Evolutionary conservation across 495 filamentous ascomycete genomes (phyloP), one percentile per base, ranked within the genome.

Genomic region (Xylaria palmicola): DNA sequence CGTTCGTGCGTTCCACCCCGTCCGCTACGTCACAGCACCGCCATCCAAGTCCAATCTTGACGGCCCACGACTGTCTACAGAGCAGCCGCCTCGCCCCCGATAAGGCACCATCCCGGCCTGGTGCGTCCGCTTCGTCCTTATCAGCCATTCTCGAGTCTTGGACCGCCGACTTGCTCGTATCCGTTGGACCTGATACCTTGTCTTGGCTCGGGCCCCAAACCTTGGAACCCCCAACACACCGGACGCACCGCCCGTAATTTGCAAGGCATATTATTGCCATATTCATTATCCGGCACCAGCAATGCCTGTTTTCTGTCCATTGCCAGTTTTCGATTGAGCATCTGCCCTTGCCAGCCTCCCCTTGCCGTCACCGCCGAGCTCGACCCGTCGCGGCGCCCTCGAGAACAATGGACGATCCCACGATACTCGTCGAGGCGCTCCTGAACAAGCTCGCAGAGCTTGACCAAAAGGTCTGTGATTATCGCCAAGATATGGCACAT

Each of bases 381-480:
- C 15, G 40, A 17, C 27, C 59, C 30, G n/a, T 36, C 9, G 40
- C 62, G 60, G 64, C 66, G 58, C 58, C 49, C 9, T 26, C 56
- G 53, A 53, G 63, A 58, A 68, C 59, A 56, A 83, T 83, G 81
- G 78, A 79, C 67, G 79, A 81, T 66, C 72, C 76, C 20, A 72
- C 75, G 59, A 74, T 64, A 54, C 74, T 83, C 29, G 77, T 79
- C 30, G 73, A 74, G 36, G 77, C 81, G 64, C 76, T 85, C 57
- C 73, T 79, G 54, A 61, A 64, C 56, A 83, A 78, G 76, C 80
- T 85, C 44, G 60, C 71, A 29, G 76, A 79, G 62, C 79, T 83
- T 32, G 75, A 83, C 59, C 70, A 74, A 54, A 79, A 77, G 65
- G 77, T 85, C 44, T 73, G 65, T 20, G 72, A 74, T 53, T 85